These are phyloP conservation scores for Penicillium sp. DNA, from an alignment of 2,329 filamentous ascomycete species.

Conservation along the genomic window DNA sequence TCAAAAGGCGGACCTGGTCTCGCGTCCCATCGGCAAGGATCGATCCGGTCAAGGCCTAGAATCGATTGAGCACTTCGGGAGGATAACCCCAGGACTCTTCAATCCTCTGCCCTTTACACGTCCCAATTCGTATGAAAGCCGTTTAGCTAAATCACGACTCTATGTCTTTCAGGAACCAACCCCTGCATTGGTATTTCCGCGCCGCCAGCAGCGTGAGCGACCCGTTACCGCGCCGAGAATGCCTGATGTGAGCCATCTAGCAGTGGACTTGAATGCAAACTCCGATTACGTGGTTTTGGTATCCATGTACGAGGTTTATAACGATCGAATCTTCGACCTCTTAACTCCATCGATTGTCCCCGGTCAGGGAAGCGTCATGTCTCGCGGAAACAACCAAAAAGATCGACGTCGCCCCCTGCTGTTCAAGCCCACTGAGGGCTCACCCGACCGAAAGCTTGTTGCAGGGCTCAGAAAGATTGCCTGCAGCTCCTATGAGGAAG, in stretches of 20 bases:
- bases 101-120: constrained; percentile 29
- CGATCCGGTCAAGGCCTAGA: constrained; percentile 2
- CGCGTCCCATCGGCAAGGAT: constrained; percentile 7
- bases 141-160: constrained; percentile 39
- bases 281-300: constrained; percentile 85
- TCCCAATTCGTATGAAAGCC: constrained; percentile 22
- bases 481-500: constrained; percentile 77
- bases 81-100: constrained; percentile 11
- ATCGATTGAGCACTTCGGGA: constrained; percentile 14
- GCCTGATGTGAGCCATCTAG: constrained; percentile 71
- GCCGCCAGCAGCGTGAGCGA: constrained; percentile 62
- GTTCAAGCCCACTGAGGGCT: constrained; percentile 88
- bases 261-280: constrained; percentile 63
- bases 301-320: constrained; percentile 99
- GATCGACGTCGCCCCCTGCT: constrained; percentile 77
- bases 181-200: constrained; percentile 56
- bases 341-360: constrained; percentile 59
- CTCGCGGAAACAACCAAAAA: constrained; percentile 55
- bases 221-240: constrained; percentile 69
- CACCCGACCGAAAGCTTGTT: constrained; percentile 89
- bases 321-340: constrained; percentile 94
- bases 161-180: constrained; percentile 54
- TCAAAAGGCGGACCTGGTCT: constrained; percentile 3
- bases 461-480: constrained; percentile 88
- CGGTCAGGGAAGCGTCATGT: constrained; percentile 38